A percentile compares a stretch with the other conserved stretches of the same genome.
Evolutionary conservation across 108 stramenopile species (phyloP).

Genomic region (Discostella pseudostelligera): DNA sequence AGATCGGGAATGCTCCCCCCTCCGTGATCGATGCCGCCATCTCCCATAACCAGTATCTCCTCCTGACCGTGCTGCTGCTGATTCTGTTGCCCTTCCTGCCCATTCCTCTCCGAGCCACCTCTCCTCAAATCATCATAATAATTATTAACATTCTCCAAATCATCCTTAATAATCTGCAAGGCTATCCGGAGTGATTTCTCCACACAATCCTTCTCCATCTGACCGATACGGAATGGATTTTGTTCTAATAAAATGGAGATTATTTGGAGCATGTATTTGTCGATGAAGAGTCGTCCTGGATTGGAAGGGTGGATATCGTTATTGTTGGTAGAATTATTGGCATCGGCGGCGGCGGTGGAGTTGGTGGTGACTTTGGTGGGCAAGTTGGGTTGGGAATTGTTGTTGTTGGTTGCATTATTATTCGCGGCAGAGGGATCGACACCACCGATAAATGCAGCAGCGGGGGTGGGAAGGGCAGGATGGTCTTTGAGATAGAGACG

Average conservation of each 20-base stretch:
- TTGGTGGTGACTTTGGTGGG: too few relatives aligned
- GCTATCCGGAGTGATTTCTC: slow-evolving; percentile 68
- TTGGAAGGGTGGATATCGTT: too few relatives aligned
- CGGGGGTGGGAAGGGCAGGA: slow-evolving; percentile 9
- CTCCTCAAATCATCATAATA: neutral
- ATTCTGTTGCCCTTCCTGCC: neutral
- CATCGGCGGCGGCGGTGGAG: too few relatives aligned
- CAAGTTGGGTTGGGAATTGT: too few relatives aligned
- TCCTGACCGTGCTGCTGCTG: neutral
- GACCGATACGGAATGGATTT: slow-evolving; percentile 69
- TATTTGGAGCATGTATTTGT: slow-evolving; percentile 71
- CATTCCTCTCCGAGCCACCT: slow-evolving; percentile 12
- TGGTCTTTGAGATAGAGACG: slow-evolving; percentile 20
- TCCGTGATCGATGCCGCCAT: neutral
- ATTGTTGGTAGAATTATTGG: too few relatives aligned
- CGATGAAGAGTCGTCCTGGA: slow-evolving; percentile 64
- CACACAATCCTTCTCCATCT: slow-evolving; percentile 73
- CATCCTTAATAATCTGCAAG: slow-evolving; percentile 58
- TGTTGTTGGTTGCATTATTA: too few relatives aligned
- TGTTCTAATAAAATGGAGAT: slow-evolving; percentile 85
- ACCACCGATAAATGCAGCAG: neutral
- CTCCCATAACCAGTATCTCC: too few relatives aligned
- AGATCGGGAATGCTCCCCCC: neutral
- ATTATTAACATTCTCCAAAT: slow-evolving; percentile 46
- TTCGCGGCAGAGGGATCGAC: neutral